phyloP scores from a whole-genome alignment of 78 protist species.

The Dictyostelium capitatum region DNA sequence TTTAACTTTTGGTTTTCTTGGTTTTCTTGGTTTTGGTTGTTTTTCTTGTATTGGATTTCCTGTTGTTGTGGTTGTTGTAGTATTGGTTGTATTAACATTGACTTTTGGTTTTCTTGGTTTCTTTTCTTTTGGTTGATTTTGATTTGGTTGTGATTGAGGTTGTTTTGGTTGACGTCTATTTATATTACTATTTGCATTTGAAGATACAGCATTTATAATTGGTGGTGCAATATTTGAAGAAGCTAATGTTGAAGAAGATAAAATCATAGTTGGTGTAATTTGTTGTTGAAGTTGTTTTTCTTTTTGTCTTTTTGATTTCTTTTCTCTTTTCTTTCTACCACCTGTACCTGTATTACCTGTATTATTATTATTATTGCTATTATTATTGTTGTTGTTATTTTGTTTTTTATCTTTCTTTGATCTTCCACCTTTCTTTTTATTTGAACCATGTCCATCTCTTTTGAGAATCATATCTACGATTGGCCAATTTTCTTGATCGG shows the following conservation, averaged over 20 bases:
- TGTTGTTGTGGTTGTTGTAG: background rate
- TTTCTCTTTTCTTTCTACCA: background rate
- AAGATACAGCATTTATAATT: background rate
- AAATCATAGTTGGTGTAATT: background rate
- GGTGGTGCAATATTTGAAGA: background rate
- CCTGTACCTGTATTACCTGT: too few relatives aligned
- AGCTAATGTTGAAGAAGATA: background rate
- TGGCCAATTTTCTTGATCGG: background rate
- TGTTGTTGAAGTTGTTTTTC: slow-evolving; percentile 31
- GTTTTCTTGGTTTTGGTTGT: background rate
- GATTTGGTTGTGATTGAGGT: background rate
- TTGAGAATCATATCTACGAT: background rate
- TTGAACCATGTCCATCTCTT: background rate
- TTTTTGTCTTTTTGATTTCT: background rate
- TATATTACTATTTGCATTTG: background rate
- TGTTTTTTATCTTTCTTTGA: background rate
- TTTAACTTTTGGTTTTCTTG: background rate
- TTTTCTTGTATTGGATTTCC: background rate
- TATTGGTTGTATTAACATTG: background rate
- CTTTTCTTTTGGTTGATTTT: slow-evolving; percentile 15
- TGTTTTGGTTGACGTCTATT: background rate
- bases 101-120: slow-evolving; percentile 10
- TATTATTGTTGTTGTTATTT: background rate
- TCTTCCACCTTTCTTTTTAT: background rate
- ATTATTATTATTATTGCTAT: too few relatives aligned